phyloP scores from a whole-genome alignment of 2,329 filamentous ascomycete genomes.

The Penicillium sp. region DNA sequence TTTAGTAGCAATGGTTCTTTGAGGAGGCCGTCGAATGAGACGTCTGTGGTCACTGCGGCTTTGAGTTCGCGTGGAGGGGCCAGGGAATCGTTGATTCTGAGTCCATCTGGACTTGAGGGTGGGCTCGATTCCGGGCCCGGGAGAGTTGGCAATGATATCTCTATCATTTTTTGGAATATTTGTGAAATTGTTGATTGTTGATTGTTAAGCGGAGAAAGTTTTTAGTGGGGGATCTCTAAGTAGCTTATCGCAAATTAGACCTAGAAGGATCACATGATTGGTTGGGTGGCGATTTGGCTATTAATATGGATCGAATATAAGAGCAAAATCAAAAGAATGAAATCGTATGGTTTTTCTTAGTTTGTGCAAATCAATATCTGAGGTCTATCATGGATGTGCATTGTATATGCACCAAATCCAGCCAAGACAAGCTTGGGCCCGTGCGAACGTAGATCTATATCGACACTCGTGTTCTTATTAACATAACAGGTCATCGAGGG shows the following conservation, averaged over 20 bases:
- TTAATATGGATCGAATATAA: neutral
- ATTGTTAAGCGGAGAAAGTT: neutral
- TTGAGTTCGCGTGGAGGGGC: slow-evolving; percentile 56
- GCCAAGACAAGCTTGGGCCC: slow-evolving; percentile 6
- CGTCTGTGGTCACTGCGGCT: slow-evolving; percentile 50
- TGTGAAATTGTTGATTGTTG: neutral
- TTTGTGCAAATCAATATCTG: neutral
- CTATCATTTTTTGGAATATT: slow-evolving; percentile 11
- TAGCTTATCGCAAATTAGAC: slow-evolving; percentile 7
- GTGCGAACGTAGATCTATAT: slow-evolving; percentile 3
- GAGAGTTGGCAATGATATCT: neutral
- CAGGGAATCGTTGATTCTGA: slow-evolving; percentile 55
- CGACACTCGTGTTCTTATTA: neutral
- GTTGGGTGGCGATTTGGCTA: slow-evolving; percentile 1
- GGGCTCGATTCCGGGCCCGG: slow-evolving; percentile 14
- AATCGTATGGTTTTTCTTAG: neutral
- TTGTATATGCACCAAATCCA: neutral
- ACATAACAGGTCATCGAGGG: neutral
- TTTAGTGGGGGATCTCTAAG: slow-evolving; percentile 5
- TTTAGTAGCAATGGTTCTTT: slow-evolving; percentile 69
- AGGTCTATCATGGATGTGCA: neutral
- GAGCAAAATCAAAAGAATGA: neutral
- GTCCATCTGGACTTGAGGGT: slow-evolving; percentile 30
- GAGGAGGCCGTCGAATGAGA: slow-evolving; percentile 73
- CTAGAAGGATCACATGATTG: slow-evolving; percentile 11